Evolutionary conservation across 768 basidiomycete genomes (phyloP), one percentile per base, ranked within the genome.

Genomic region (Cystofilobasidium ferigula): DNA sequence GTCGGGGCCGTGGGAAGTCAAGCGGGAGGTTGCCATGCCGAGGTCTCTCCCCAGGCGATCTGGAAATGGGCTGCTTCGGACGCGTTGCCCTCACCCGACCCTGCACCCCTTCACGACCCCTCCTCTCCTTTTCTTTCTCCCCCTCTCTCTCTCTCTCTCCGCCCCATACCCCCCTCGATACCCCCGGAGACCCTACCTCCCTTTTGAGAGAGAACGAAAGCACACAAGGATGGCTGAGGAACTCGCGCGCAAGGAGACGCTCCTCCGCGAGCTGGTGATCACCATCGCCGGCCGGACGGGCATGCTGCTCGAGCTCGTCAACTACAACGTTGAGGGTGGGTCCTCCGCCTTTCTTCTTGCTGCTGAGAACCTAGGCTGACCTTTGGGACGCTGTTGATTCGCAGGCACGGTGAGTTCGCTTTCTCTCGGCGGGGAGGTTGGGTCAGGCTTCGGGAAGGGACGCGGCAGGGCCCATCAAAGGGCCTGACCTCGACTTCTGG

Each of bases 201-300:
- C 14, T 5, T 48, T 30, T 24, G 8, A 40, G 20, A 45, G 42
- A 43, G 8, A 43, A 47, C 22, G n/a, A 42, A 18, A 40, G 14
- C 12, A 32, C 7, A 13, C 35, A 3, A 61, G 24, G 18, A 61
- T 62, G 59, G 65, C 65, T 54, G 65, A 36, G 20, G 65, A 67
- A 57, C 60, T 67, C 40, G 60, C 60, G 6, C 65, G 65, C 81
- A 91, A 85, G 69, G 95, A 99, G 67, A 84, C 86, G 0, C 94
- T 93, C 8, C 82, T 99, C n/a, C 84, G 94, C 42, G 95, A 98
- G 77, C 91, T 99, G 57, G 94, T 99, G 57, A 93, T 98, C 70
- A 82, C 82, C 61, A 94, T 99, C 72, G 82, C 88, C 6, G 80
- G 82, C 35, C 79, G 81, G 43, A 90, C 87, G 13, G 82, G 84